A percentile compares a stretch with the other conserved stretches of the same genome.
Conservation (phyloP, 2,329 filamentous ascomycete species). For the Xylaria sp. region DNA sequence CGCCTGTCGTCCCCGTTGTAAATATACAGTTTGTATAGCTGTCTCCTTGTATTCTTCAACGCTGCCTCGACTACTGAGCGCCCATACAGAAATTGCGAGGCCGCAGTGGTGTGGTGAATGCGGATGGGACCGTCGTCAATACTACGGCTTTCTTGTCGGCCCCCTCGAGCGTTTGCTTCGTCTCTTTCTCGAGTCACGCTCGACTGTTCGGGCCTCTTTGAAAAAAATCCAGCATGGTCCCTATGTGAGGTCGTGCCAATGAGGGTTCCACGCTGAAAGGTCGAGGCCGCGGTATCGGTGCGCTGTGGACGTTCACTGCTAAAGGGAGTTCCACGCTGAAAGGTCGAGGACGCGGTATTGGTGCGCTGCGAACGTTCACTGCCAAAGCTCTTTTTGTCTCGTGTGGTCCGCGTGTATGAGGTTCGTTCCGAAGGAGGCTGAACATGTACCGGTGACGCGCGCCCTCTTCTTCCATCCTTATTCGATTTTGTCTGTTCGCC, state of each 20-base stretch:
- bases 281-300: not conserved
- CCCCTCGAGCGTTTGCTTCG: not conserved
- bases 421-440: not conserved
- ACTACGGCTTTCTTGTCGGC: not conserved
- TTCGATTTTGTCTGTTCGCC: not conserved
- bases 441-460: not conserved
- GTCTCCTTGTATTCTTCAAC: slow-evolving; percentile 67
- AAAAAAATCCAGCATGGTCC: not conserved
- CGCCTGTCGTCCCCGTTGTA: slow-evolving; percentile 64
- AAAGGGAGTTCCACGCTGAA: not conserved
- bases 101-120: slow-evolving; percentile 73
- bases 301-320: not conserved
- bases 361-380: not conserved
- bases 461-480: not conserved
- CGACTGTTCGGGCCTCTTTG: not conserved
- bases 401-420: not conserved
- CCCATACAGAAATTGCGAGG: slow-evolving; percentile 91
- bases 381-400: not conserved
- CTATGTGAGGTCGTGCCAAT: not conserved
- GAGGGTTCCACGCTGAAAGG: not conserved
- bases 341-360: not conserved
- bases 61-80: slow-evolving; percentile 81
- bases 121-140: slow-evolving; percentile 45
- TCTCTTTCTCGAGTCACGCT: not conserved
- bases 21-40: slow-evolving; percentile 85